Base-by-base conservation (phyloP, 2,329 filamentous ascomycete genomes). In the Fusarium metavorans region DNA sequence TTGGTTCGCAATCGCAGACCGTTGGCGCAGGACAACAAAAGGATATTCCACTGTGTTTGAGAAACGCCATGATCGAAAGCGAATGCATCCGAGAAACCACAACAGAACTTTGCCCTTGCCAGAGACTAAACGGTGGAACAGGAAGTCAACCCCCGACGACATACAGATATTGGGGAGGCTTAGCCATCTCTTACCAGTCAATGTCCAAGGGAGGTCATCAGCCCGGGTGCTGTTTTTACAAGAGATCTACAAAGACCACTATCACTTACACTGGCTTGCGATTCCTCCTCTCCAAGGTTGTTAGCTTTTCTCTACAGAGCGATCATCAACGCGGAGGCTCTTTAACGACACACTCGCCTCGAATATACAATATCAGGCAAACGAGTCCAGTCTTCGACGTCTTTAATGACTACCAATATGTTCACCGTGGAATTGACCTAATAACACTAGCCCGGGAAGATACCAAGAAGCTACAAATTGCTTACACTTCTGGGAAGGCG, bases 361-460 rank as follows among this genome's bases (percentile, higher is more conserved):
- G 23, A 48, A 25, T 37, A 0, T 50, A 27, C 20, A 50, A 69
- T 3, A 1, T 67, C 2, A 37, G 61, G 1, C 0, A 41, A 23
- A 3, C 5, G 0, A 69, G 13, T 7, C 32, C 13, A 2, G 56
- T 20, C 3, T 62, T 50, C 14, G 5, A 9, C 3, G 1, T n/a
- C 23, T n/a, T 37, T 14, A 1, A 3, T 14, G 34, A 3, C 13
- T 2, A 3, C 39, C 2, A 9, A 10, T 2, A 43, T 18, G 2
- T 2, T 3, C 8, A 8, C 16, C 0, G 0, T 8, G 6, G 1
- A n/a, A 9, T 3, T n/a, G 9, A 39, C 37, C 2, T 6, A n/a
- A n/a, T 4, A n/a, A 10, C 0, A 10, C 0, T 6, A 4, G 4
- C 3, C 18, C 18, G 11, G 18, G 9, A 41, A 1, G 0, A 3